Evolutionary conservation across 2,329 filamentous ascomycete species (phyloP), one percentile per base, ranked within the genome.

Genomic region (Penicillium palitans): DNA sequence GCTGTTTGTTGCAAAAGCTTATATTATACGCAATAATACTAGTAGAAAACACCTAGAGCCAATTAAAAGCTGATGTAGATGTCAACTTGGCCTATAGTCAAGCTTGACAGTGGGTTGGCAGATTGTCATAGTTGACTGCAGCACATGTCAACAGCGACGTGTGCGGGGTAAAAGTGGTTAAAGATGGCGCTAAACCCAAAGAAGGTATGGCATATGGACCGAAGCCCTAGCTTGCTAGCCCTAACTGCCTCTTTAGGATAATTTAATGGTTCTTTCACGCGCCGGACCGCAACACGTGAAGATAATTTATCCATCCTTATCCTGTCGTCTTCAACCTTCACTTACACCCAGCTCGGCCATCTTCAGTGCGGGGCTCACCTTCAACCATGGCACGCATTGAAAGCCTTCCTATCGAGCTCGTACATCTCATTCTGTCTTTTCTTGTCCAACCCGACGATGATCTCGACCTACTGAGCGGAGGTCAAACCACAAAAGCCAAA

Each of bases 361-460:
- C 13, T 24, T 7, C 5, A 25, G 15, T 13, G 45, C 2, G 12
- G 15, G 24, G 19, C 42, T 35, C 33, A 52, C 50, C 13, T 8
- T 27, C 40, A 52, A 58, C 12, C 46, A 68, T 69, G 66, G 45
- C 49, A 15, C 46, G 55, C 27, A 44, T 69, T 7, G 58, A 63
- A 37, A 51, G 58, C 15, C 61, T 70, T 29, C 67, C 66, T 15
- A 40, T 50, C 4, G 67, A 68, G 56, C 48, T 68, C 7, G 25
- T 70, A 24, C n/a, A 54, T 17, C 57, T 61, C 10, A 63, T 66
- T 35, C 4, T 69, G 3, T 55, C 56, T 4, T 63, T 57, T 9
- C 9, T 66, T 10, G 33, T 39, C 42, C 17, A 47, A 8, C 10
- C 40, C 8, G 37, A 40, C 29, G 25, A 27, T 45, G 46, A 24